A percentile compares a stretch with the other conserved stretches of the same genome.
Conservation (phyloP, 306 rosid genomes). For the Corylus avellana region DNA sequence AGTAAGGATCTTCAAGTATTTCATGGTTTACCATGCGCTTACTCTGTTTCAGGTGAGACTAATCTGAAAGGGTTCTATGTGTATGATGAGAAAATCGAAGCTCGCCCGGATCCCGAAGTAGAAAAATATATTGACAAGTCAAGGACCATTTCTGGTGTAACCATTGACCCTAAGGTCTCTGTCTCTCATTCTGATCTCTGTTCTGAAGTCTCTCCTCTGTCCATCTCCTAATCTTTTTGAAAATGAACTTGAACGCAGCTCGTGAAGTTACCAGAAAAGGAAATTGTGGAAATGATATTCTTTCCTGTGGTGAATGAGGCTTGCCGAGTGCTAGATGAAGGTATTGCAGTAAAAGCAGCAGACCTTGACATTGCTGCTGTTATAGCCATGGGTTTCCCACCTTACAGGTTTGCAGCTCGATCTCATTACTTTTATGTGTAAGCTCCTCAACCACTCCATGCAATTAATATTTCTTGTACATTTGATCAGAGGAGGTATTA, state of each 20-base stretch:
- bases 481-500: constrained; percentile 82
- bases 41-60: constrained; percentile 63
- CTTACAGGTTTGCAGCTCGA: constrained; percentile 63
- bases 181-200: constrained; percentile 3
- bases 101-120: constrained; percentile 83
- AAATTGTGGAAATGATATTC: constrained; percentile 88
- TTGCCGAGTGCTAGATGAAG: constrained; percentile 91
- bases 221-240: constrained; percentile 3
- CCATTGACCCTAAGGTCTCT: constrained; percentile 73
- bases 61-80: constrained; percentile 75
- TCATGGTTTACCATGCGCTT: not conserved
- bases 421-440: no score
- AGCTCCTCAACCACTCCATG: not conserved
- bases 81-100: constrained; percentile 71
- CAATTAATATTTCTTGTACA: constrained; percentile 13
- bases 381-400: constrained; percentile 98
- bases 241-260: constrained; percentile 53
- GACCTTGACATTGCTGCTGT: constrained; percentile 83
- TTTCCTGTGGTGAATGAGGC: constrained; percentile 98
- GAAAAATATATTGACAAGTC: constrained; percentile 82
- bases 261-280: constrained; percentile 69
- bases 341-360: constrained; percentile 86
- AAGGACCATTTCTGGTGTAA: constrained; percentile 65
- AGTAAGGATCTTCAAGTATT: not conserved
- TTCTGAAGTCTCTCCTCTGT: not conserved